Base-by-base conservation (phyloP, 2,329 filamentous ascomycete genomes). In the Fusarium acutatum region DNA sequence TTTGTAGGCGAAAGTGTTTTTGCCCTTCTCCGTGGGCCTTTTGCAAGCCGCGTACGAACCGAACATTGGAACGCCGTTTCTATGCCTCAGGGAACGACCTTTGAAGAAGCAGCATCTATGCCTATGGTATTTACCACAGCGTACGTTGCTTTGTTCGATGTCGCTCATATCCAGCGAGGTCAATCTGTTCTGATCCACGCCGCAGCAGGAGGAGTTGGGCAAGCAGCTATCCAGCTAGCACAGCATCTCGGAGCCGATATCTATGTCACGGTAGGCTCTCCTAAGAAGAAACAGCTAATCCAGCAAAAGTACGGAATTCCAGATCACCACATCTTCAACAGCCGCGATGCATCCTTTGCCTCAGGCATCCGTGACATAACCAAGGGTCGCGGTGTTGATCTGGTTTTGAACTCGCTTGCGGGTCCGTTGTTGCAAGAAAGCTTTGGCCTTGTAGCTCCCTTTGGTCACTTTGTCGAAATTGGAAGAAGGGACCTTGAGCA, bases 151-250 rank as follows among this genome's bases (percentile, higher is more conserved):
- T 52, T 73, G 8, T 30, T 61, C 11, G 32, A 63, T 9, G 37
- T 64, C 12, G 61, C 64, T 12, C 41, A 57, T 18, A 22, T 71
- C 5, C 52, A 59, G 15, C 44, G 44, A 17, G 64, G 68, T 12
- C 53, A 82, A 49, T 71, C 65, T 6, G 71, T 83, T 2, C 77
- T 83, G 3, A 80, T 82, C 34, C 80, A 70, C n/a, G 64, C 52
- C 8, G 59, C 64, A 8, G 63, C 64, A 20, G 59, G 64, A 4
- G 67, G 47, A 3, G 70, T 80, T 6, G 81, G 82, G 5, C 75
- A 78, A 34, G 78, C 77, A 5, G 79, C 80, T 6, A 70, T 82
- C 7, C 58, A 72, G 53, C 40, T 82, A 3, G 73, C 74, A 20
- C 44, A 71, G 30, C 47, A 60, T 12, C 32, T 71, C 18, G 74